A percentile compares a stretch with the other conserved stretches of the same genome.
Evolutionary conservation across 495 filamentous ascomycete genomes (phyloP).

Genomic region (Penicillium bialowiezense): DNA sequence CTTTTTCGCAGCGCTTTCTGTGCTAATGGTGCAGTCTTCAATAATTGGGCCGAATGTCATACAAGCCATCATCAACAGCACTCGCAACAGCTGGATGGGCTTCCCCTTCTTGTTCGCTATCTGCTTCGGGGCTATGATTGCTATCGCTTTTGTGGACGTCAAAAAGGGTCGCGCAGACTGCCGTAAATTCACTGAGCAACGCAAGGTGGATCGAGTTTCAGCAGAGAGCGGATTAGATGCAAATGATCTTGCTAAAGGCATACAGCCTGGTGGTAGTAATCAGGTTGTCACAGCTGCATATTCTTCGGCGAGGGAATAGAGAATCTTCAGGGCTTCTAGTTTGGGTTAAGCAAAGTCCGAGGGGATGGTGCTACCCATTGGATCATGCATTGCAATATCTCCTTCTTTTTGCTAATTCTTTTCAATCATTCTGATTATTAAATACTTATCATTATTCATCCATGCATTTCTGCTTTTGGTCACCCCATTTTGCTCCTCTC

Average conservation of each 20-base stretch:
- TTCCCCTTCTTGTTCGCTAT: constrained; percentile 50
- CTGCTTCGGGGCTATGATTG: constrained; percentile 39
- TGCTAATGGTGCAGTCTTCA: constrained; percentile 33
- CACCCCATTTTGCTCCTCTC: background rate
- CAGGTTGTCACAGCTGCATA: background rate
- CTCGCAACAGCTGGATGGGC: constrained; percentile 50
- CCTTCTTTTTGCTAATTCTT: background rate
- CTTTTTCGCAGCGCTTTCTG: background rate
- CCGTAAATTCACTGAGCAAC: constrained; percentile 36
- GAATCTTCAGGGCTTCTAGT: background rate
- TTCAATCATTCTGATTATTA: background rate
- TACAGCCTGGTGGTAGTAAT: constrained; percentile 2
- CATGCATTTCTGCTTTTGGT: background rate
- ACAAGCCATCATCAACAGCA: constrained; percentile 48
- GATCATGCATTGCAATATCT: no score
- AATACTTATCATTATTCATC: background rate
- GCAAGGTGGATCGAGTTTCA: constrained; percentile 29
- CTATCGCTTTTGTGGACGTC: constrained; percentile 43
- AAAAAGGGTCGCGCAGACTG: constrained; percentile 47
- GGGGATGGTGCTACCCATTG: no score
- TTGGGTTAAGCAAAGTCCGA: no score
- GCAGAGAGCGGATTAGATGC: constrained; percentile 20
- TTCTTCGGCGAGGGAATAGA: background rate
- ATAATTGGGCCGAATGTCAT: constrained; percentile 51
- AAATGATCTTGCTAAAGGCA: constrained; percentile 14